Percentiles rank a stretch among this genome's conserved stretches.
These are phyloP conservation scores for Enterocytospora artemiae DNA, from an alignment of 371 early-diverging fungal species.

Conservation along the genomic window DNA sequence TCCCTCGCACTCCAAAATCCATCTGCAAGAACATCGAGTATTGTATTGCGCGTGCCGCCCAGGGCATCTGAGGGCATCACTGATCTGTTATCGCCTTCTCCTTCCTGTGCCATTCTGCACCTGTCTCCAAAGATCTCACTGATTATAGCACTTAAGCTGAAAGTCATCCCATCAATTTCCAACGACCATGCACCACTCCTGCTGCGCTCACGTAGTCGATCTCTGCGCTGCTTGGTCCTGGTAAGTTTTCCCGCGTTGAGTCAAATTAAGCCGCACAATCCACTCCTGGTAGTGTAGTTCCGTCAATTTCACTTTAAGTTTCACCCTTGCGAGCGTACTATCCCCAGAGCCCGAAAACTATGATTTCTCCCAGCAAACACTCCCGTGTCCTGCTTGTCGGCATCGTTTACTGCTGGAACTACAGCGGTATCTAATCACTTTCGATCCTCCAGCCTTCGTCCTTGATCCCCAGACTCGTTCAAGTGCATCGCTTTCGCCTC, in stretches of 20 bases:
- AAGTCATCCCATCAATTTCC: constrained; percentile 61
- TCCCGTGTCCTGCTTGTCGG: constrained; percentile 62
- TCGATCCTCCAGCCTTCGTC: constrained; percentile 67
- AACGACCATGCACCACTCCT: constrained; percentile 60
- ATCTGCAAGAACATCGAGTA: constrained; percentile 62
- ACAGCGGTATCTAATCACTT: constrained; percentile 66
- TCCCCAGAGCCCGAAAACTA: constrained; percentile 42
- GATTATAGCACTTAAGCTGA: constrained; percentile 65
- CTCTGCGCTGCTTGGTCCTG: constrained; percentile 59
- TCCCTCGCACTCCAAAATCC: constrained; percentile 63
- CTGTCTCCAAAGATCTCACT: constrained; percentile 62
- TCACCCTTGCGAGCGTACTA: constrained; percentile 42
- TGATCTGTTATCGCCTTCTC: constrained; percentile 65
- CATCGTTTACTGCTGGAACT: constrained; percentile 68
- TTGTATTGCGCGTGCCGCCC: constrained; percentile 68
- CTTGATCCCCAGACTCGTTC: constrained; percentile 65
- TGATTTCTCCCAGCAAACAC: constrained; percentile 35
- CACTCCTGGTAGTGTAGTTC: constrained; percentile 48
- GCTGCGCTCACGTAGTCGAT: constrained; percentile 57
- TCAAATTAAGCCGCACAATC: constrained; percentile 47
- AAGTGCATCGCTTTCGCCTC: constrained; percentile 59
- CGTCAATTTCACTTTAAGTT: constrained; percentile 45
- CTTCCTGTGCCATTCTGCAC: constrained; percentile 60
- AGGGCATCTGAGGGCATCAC: constrained; percentile 65
- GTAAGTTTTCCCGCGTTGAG: constrained; percentile 57